phyloP scores from a whole-genome alignment of 225 moss, liverwort and hornwort genomes.

The Climacium dendroides region DNA sequence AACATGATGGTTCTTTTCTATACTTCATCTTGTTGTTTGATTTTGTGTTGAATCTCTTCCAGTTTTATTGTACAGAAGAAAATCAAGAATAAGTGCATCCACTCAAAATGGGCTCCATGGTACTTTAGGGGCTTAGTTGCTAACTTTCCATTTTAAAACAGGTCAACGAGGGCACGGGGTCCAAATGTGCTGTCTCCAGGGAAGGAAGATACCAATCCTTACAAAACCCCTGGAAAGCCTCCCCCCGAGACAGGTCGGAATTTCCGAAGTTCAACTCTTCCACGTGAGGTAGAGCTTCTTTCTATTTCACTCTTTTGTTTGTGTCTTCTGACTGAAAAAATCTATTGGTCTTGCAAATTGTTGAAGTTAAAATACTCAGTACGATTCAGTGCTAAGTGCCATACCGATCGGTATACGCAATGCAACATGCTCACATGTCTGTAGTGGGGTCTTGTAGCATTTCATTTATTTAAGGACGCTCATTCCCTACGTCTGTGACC shows the following conservation, averaged over 20 bases:
- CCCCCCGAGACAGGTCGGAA: neutral
- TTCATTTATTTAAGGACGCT: neutral
- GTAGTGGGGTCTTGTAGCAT: neutral
- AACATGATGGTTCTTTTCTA: neutral
- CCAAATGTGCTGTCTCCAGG: conserved; percentile 8
- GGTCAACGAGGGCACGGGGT: conserved; percentile 10
- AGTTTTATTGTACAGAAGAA: neutral
- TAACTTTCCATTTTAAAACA: neutral
- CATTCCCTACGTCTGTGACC: neutral
- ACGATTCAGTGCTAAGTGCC: neutral
- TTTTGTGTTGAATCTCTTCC: neutral
- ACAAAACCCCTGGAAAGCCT: conserved; percentile 9
- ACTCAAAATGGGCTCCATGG: neutral
- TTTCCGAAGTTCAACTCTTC: neutral
- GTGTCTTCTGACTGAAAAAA: neutral
- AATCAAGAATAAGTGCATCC: neutral
- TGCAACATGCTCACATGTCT: neutral
- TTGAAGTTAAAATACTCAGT: neutral
- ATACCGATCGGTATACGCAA: neutral
- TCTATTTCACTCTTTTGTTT: neutral
- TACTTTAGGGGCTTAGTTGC: neutral
- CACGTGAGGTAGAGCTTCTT: conserved; percentile 9
- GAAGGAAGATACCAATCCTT: conserved; percentile 8
- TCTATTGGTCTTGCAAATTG: neutral
- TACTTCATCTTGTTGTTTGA: neutral